Evolutionary conservation across 1,284 basidiomycete species (phyloP), one percentile per base, ranked within the genome.

Genomic region (Coriolopsis trogii): DNA sequence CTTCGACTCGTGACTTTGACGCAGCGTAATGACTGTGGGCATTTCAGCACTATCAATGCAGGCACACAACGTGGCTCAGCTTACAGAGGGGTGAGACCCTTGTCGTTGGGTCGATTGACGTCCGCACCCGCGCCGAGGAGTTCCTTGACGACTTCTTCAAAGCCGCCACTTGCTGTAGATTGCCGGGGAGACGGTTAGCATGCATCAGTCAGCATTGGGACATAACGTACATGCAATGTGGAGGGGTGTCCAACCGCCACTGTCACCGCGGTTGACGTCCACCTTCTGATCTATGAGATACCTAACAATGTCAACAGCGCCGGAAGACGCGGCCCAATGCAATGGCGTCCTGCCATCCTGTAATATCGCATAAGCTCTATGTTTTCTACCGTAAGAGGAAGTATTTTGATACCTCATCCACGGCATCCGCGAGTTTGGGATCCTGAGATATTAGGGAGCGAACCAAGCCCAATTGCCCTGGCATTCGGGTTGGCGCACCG

Each of bases 11-110:
- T 38, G 93, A 90, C 71, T 95, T 97, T 16, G 94, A 97, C 34
- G 94, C 95, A 25, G 94, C 94, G 63, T 97, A 97, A 71, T 97
- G 93, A 65, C 93, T 95, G 34, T 18, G n/a, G n/a, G n/a, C n/a
- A n/a, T n/a, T n/a, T n/a, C n/a, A n/a, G n/a, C n/a, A n/a, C n/a
- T n/a, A n/a, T n/a, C n/a, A n/a, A n/a, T n/a, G n/a, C n/a, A n/a
- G n/a, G n/a, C n/a, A n/a, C n/a, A n/a, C n/a, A n/a, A n/a, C n/a
- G n/a, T n/a, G n/a, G n/a, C n/a, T n/a, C n/a, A n/a, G n/a, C 89
- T 70, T 68, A 94, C 93, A 97, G 70, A 41, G 93, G 82, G 4
- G 91, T 93, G 51, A 95, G 76, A 10, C 93, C 93, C 71, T 95
- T 95, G 63, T 88, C 84, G 64, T 94, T 97, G 55, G 74, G 80